Percentiles rank a stretch among this genome's conserved stretches.
Evolutionary conservation across 768 basidiomycete species (phyloP).

Genomic region (Artomyces pyxidatus): DNA sequence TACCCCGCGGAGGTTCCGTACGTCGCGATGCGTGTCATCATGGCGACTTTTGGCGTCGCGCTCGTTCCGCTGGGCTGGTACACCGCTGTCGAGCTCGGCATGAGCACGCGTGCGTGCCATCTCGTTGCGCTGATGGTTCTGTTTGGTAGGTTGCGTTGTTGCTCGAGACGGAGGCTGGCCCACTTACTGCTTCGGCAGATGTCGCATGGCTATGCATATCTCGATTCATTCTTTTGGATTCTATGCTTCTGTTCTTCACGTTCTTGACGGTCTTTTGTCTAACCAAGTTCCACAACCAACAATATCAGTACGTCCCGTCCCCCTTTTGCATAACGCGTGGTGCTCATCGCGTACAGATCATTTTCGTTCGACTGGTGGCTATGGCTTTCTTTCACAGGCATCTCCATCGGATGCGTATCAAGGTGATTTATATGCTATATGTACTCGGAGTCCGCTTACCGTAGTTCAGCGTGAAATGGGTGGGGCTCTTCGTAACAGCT

Average conservation of each 20-base stretch:
- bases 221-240: constrained; percentile 94
- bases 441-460: neutral
- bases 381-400: constrained; percentile 89
- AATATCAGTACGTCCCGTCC: constrained; percentile 63
- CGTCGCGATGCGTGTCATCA: constrained; percentile 90
- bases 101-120: constrained; percentile 86
- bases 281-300: constrained; percentile 95
- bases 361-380: constrained; percentile 98
- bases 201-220: constrained; percentile 96
- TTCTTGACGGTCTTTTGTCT: constrained; percentile 93
- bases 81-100: constrained; percentile 88
- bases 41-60: constrained; percentile 89
- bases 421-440: constrained; percentile 40
- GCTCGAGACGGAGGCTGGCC: neutral
- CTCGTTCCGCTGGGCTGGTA: constrained; percentile 98
- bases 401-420: constrained; percentile 91
- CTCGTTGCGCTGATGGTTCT: constrained; percentile 91
- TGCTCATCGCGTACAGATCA: constrained; percentile 40
- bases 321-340: neutral
- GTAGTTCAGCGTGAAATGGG: constrained; percentile 76
- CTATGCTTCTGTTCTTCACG: constrained; percentile 99
- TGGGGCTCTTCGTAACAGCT: constrained; percentile 92
- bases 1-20: constrained; percentile 87
- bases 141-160: constrained; percentile 47
- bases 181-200: constrained; percentile 51